A percentile compares a stretch with the other conserved stretches of the same genome.
phyloP scores from a whole-genome alignment of 2,329 filamentous ascomycete genomes.

The Pyrenochaeta sp. region DNA sequence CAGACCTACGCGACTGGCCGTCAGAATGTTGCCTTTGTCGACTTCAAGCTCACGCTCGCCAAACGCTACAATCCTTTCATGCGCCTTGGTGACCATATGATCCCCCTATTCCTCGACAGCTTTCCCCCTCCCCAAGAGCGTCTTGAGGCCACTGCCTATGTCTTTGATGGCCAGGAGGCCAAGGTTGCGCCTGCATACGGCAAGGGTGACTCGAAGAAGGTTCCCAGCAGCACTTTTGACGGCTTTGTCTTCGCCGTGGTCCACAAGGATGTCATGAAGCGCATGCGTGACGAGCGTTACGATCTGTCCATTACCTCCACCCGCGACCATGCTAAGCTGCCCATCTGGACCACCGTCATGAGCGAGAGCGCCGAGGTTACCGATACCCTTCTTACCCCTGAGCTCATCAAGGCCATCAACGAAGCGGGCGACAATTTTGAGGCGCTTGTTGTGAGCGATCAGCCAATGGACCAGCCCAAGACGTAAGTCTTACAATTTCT shows the following conservation, averaged over 20 bases:
- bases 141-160: constrained; percentile 79
- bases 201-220: constrained; percentile 68
- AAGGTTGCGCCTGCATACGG: constrained; percentile 73
- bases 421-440: constrained; percentile 78
- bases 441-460: constrained; percentile 87
- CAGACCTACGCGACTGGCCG: constrained; percentile 87
- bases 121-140: constrained; percentile 73
- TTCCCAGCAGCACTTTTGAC: constrained; percentile 73
- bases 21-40: constrained; percentile 90
- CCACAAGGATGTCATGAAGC: constrained; percentile 93
- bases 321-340: constrained; percentile 90
- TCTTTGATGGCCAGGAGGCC: constrained; percentile 91
- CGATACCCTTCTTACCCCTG: constrained; percentile 83
- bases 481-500: constrained; percentile 66
- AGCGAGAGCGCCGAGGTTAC: constrained; percentile 96
- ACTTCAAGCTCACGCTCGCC: constrained; percentile 80
- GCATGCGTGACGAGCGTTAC: constrained; percentile 89
- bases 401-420: constrained; percentile 80
- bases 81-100: constrained; percentile 69
- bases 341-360: constrained; percentile 91
- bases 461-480: constrained; percentile 83
- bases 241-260: constrained; percentile 95
- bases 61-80: constrained; percentile 86
- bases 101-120: constrained; percentile 82
- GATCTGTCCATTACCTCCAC: constrained; percentile 92